phyloP scores from a whole-genome alignment of 371 early-diverging fungal genomes.

The Globomyces sp. region DNA sequence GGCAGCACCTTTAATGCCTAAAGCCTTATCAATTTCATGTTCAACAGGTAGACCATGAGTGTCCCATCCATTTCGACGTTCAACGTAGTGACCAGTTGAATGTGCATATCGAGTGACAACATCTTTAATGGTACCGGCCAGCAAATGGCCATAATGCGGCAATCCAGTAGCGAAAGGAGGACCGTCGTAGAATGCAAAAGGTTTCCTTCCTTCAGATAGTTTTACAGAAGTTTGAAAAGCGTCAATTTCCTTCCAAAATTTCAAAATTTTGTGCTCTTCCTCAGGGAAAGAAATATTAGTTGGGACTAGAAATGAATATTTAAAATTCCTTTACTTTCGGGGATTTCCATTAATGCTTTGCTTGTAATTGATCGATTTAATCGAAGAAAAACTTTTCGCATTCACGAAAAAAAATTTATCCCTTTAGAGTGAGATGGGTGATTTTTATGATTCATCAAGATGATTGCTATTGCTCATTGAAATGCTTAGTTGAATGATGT shows the following conservation, averaged over 20 bases:
- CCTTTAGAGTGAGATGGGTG: too few species aligned
- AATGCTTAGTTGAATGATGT: too few species aligned
- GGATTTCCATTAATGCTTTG: constrained; percentile 16
- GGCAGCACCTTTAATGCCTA: constrained; percentile 85
- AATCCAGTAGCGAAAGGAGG: constrained; percentile 99
- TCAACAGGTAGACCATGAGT: constrained; percentile 99
- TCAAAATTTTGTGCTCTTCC: constrained; percentile 95
- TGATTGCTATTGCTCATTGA: too few species aligned
- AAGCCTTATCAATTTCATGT: constrained; percentile 98
- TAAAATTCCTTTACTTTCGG: constrained; percentile 17
- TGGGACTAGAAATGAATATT: constrained; percentile 32
- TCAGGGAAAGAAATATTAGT: constrained; percentile 72
- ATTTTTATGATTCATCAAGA: too few species aligned
- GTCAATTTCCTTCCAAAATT: constrained; percentile 97
- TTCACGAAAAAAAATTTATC: too few species aligned
- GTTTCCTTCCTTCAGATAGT: constrained; percentile 86
- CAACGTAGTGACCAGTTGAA: constrained; percentile 97
- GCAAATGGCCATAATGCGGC: constrained; percentile 99
- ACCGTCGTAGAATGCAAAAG: constrained; percentile 97
- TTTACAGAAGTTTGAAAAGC: constrained; percentile 95
- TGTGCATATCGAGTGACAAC: constrained; percentile 98
- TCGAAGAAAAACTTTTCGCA: too few species aligned
- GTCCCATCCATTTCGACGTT: constrained; percentile 99
- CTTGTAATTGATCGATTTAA: too few species aligned
- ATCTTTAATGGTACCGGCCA: constrained; percentile 99